These are phyloP conservation scores for Avena eriantha DNA, from an alignment of 176 grass and related monocot species.

Conservation along the genomic window DNA sequence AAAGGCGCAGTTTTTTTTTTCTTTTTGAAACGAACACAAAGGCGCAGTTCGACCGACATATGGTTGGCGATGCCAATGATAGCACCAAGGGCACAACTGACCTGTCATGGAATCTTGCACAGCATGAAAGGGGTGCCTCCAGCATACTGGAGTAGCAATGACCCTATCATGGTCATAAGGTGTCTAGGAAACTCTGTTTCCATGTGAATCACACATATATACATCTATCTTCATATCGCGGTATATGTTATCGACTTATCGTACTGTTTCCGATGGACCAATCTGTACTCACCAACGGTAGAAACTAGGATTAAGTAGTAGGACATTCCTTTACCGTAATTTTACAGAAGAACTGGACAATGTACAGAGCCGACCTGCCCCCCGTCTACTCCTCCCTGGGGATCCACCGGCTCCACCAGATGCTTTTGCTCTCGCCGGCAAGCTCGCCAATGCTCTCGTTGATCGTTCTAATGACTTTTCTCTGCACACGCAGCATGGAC, in stretches of 20 bases:
- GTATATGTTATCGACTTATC: constrained; percentile 3
- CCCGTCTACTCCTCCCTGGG: constrained; percentile 73
- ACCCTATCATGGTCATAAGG: background rate
- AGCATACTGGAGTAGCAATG: background rate
- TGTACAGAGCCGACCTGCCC: background rate
- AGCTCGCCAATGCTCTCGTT: constrained; percentile 90
- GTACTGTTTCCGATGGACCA: constrained; percentile 15
- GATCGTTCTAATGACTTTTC: constrained; percentile 76
- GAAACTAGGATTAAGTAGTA: background rate
- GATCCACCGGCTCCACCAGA: constrained; percentile 99
- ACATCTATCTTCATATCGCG: constrained; percentile 35
- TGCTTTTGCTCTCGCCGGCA: constrained; percentile 69
- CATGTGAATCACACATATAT: constrained; percentile 37
- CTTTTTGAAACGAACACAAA: too few relatives aligned
- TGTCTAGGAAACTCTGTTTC: background rate
- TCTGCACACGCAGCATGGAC: constrained; percentile 74
- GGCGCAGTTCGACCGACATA: background rate
- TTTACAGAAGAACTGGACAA: constrained; percentile 25
- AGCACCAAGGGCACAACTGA: constrained; percentile 3
- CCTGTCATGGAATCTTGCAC: constrained; percentile 33
- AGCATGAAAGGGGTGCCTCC: background rate
- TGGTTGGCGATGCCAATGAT: constrained; percentile 34
- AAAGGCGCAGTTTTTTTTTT: background rate
- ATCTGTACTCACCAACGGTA: constrained; percentile 40
- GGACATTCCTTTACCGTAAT: constrained; percentile 26